Evolutionary conservation across 345 rosid species (phyloP).

Genomic region (Garcia nutans): DNA sequence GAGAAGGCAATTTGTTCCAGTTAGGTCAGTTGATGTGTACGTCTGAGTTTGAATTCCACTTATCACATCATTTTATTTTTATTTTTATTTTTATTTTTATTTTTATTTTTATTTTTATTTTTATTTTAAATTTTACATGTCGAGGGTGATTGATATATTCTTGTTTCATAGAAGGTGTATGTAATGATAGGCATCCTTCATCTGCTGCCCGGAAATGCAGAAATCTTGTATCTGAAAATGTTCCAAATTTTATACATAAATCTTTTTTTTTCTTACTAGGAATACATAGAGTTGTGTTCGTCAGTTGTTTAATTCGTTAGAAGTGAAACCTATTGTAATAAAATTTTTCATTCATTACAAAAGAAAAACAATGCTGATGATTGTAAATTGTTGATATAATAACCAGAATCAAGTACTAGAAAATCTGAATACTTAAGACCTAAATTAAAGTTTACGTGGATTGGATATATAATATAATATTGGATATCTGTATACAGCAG

Average conservation of each 20-base stretch:
- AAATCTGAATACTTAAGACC: neutral
- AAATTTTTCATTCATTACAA: slow-evolving; percentile 16
- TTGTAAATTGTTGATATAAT: neutral
- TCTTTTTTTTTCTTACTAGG: slow-evolving; percentile 26
- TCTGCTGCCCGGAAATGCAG: slow-evolving; percentile 18
- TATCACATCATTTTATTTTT: slow-evolving; percentile 13
- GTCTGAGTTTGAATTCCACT: slow-evolving; percentile 23
- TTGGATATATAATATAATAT: neutral
- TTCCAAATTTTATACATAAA: slow-evolving; percentile 40
- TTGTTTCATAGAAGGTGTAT: slow-evolving; percentile 15
- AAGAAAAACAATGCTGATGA: neutral
- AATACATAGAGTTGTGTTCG: slow-evolving; percentile 26
- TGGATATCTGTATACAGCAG: neutral
- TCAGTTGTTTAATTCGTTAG: slow-evolving; percentile 24
- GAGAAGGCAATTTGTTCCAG: slow-evolving; percentile 20
- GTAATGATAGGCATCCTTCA: slow-evolving; percentile 20
- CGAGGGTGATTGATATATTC: slow-evolving; percentile 33
- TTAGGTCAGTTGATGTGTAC: slow-evolving; percentile 18
- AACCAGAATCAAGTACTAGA: neutral
- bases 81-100: neutral
- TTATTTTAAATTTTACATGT: neutral
- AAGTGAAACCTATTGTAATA: slow-evolving; percentile 17
- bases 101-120: neutral
- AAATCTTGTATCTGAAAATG: slow-evolving; percentile 32
- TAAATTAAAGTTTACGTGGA: neutral